Evolutionary conservation across 208 protist genomes (phyloP).

Genomic region (Acanthamoeba castellanii): DNA sequence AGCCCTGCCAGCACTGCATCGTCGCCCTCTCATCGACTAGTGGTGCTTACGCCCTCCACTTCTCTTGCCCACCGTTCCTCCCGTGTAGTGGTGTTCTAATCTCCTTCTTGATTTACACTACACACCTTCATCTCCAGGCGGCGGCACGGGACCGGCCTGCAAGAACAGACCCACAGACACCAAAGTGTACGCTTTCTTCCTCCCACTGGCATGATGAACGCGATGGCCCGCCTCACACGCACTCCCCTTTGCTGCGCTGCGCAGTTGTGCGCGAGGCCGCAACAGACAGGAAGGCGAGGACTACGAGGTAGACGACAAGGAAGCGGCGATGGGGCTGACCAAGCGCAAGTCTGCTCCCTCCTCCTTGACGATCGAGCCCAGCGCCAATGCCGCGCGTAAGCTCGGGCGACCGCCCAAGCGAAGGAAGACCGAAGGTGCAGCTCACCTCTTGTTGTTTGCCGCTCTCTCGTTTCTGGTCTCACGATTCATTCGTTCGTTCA

Average conservation of each 20-base stretch:
- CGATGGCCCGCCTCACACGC: neutral
- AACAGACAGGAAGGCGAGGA: neutral
- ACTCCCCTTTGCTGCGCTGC: neutral
- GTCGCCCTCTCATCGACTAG: neutral
- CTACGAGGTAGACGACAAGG: neutral
- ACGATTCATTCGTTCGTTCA: neutral
- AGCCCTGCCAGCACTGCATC: slow-evolving; percentile 57
- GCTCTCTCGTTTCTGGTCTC: neutral
- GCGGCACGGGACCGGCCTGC: slow-evolving; percentile 27
- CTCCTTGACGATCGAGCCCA: neutral
- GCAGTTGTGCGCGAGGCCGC: neutral
- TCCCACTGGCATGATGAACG: neutral
- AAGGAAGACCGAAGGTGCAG: neutral
- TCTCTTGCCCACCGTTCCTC: neutral
- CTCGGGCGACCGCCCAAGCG: neutral
- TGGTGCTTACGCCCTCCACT: neutral
- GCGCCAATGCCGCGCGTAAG: neutral
- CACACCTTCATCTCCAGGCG: neutral
- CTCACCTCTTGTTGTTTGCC: neutral
- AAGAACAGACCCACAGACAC: neutral
- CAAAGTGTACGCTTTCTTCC: neutral
- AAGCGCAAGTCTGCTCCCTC: neutral
- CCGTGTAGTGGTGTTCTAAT: neutral
- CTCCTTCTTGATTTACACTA: neutral
- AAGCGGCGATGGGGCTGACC: neutral